Percentiles rank a stretch among this genome's conserved stretches.
Evolutionary conservation across 495 filamentous ascomycete genomes (phyloP).

Genomic region (Lasiosphaeria hispida): DNA sequence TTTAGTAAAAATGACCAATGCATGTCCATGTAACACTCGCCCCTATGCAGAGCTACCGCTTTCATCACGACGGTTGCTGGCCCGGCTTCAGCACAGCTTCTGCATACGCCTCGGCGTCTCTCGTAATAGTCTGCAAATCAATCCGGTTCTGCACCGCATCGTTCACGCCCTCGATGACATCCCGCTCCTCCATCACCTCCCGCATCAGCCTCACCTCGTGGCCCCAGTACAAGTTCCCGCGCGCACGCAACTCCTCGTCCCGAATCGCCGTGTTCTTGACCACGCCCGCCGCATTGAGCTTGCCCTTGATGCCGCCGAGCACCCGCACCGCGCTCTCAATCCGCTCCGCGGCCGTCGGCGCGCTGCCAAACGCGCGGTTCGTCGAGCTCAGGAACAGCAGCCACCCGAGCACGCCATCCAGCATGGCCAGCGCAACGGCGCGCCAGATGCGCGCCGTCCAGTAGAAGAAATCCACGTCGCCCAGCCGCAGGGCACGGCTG

Average conservation of each 20-base stretch:
- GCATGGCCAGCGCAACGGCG: conserved; percentile 53
- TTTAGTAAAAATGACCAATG: background rate
- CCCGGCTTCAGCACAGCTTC: conserved; percentile 41
- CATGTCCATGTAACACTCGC: background rate
- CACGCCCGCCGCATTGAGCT: conserved; percentile 51
- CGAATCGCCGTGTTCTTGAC: conserved; percentile 54
- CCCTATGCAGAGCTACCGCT: background rate
- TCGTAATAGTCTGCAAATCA: conserved; percentile 45
- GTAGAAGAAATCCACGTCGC: conserved; percentile 64
- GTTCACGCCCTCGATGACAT: conserved; percentile 56
- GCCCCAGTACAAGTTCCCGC: conserved; percentile 49
- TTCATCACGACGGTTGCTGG: background rate
- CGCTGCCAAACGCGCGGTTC: conserved; percentile 57
- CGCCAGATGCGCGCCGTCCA: conserved; percentile 63
- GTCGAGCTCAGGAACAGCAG: conserved; percentile 74
- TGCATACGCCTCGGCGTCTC: conserved; percentile 56
- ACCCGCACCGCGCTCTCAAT: conserved; percentile 42
- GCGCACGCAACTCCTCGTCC: conserved; percentile 50
- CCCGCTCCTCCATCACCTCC: conserved; percentile 59
- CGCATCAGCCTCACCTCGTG: conserved; percentile 53
- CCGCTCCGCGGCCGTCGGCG: conserved; percentile 44
- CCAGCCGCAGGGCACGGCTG: conserved; percentile 52
- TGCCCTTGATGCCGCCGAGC: conserved; percentile 40
- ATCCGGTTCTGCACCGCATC: conserved; percentile 53
- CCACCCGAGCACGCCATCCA: conserved; percentile 59